These are phyloP conservation scores for Haplographium delicatum DNA, from an alignment of 495 filamentous ascomycete species.

Conservation along the genomic window DNA sequence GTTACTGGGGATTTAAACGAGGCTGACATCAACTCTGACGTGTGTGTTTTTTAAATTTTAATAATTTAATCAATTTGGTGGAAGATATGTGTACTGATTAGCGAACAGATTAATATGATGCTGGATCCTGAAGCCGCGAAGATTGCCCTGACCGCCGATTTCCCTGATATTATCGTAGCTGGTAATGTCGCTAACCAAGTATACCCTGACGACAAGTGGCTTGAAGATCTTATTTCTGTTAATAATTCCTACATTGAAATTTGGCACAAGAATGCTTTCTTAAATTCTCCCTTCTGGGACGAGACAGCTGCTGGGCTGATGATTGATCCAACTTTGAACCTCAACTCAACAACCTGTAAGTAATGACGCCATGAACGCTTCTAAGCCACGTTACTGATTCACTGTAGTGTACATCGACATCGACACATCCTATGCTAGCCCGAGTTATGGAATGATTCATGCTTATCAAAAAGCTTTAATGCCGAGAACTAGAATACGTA, in stretches of 20 bases:
- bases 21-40: conserved; percentile 11
- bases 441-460: conserved; percentile 10
- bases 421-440: conserved; percentile 2
- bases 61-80: no score
- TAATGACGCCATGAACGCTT: no score
- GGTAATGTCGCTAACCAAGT: conserved; percentile 15
- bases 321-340: conserved; percentile 6
- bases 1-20: background rate
- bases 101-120: conserved; percentile 12
- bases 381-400: no score
- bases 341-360: conserved; percentile 2
- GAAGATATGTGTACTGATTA: no score
- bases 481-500: conserved; percentile 6
- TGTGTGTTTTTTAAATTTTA: no score
- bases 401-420: conserved; percentile 14
- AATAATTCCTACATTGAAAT: conserved; percentile 10
- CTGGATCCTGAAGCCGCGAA: conserved; percentile 11
- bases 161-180: conserved; percentile 9
- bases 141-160: conserved; percentile 9
- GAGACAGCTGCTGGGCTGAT: conserved; percentile 9
- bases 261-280: conserved; percentile 4
- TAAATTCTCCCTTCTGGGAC: conserved; percentile 11
- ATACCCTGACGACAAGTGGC: conserved; percentile 6
- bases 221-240: conserved; percentile 11
- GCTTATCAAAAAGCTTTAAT: conserved; percentile 7